Evolutionary conservation across 371 early-diverging fungal genomes (phyloP).

Genomic region (Actinomucor elegans): DNA sequence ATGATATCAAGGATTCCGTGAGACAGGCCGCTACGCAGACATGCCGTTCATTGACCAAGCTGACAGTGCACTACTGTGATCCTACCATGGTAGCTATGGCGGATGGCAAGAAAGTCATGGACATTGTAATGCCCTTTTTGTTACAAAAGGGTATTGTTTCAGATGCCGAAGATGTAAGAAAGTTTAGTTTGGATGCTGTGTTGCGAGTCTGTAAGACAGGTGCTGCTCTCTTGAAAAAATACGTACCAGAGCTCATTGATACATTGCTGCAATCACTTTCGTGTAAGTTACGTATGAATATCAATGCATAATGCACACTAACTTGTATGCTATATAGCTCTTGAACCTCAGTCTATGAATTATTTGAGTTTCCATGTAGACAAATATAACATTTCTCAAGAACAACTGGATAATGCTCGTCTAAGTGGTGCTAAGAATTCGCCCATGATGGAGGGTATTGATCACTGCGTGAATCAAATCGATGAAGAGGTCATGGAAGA

Average conservation of each 20-base stretch:
- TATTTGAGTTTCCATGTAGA: conserved; percentile 92
- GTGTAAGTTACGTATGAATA: conserved; percentile 38
- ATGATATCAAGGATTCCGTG: conserved; percentile 94
- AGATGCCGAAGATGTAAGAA: conserved; percentile 86
- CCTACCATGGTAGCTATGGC: conserved; percentile 58
- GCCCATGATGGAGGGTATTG: conserved; percentile 86
- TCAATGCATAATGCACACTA: neutral
- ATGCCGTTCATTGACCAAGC: conserved; percentile 73
- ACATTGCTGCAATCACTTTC: conserved; percentile 83
- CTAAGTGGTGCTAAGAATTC: conserved; percentile 71
- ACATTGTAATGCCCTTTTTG: conserved; percentile 84
- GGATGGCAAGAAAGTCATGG: conserved; percentile 71
- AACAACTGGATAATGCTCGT: conserved; percentile 81
- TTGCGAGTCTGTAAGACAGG: conserved; percentile 81
- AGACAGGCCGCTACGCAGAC: conserved; percentile 80
- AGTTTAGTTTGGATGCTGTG: conserved; percentile 80
- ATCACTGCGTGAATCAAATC: conserved; percentile 74
- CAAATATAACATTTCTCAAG: conserved; percentile 83
- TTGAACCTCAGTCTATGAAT: conserved; percentile 67
- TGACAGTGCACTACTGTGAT: conserved; percentile 86
- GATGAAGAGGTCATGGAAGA: conserved; percentile 66
- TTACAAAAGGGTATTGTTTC: conserved; percentile 81
- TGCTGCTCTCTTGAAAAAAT: conserved; percentile 70
- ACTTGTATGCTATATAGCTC: conserved; percentile 16
- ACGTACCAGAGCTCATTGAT: conserved; percentile 70